Conservation (phyloP, 495 filamentous ascomycete genomes). For the Trichoderma virens region DNA sequence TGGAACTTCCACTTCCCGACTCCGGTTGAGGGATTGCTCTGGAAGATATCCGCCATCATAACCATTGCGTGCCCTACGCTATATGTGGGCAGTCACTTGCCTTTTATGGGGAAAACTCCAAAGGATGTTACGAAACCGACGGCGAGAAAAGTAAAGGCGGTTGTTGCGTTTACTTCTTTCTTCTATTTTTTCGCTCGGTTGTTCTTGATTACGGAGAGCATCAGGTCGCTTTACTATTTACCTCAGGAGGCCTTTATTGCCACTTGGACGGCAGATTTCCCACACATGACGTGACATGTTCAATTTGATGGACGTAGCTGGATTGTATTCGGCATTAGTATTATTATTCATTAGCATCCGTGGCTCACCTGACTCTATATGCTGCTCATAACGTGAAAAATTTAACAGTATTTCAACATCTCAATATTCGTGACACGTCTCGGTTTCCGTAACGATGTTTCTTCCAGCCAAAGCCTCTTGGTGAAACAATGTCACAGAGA, state of each 20-base stretch:
- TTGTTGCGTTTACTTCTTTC: background rate
- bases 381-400: no score
- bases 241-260: background rate
- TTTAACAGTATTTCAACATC: no score
- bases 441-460: no score
- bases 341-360: no score
- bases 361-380: no score
- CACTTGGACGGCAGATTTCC: background rate
- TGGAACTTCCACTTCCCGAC: background rate
- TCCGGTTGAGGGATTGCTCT: background rate
- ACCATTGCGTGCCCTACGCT: background rate
- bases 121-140: background rate
- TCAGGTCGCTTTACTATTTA: background rate
- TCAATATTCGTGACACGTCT: no score
- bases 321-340: no score
- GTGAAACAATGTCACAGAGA: no score
- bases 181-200: background rate
- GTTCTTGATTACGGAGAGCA: background rate
- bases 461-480: no score
- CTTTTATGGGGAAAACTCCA: background rate
- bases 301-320: no score
- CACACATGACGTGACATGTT: background rate
- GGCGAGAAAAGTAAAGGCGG: background rate
- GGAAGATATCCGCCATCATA: background rate
- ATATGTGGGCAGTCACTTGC: background rate